Evolutionary conservation across 73 alveolate genomes (phyloP).

Genomic region (Paramecium tetraurelia): DNA sequence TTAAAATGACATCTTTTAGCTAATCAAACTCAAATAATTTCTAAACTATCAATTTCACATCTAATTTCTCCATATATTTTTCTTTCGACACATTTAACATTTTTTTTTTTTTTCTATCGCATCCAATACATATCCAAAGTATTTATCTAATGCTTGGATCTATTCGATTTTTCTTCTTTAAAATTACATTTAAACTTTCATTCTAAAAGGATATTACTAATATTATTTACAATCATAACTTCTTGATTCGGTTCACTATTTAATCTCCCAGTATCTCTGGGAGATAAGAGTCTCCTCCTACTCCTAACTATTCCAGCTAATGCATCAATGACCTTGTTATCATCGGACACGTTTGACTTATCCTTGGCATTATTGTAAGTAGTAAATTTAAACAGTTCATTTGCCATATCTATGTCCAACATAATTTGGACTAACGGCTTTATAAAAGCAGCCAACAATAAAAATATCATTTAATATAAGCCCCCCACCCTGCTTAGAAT

Average conservation of each 20-base stretch:
- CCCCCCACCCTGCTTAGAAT: neutral
- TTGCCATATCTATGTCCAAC: conserved; percentile 8
- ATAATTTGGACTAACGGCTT: neutral
- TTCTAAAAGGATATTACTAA: neutral
- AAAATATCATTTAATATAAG: neutral
- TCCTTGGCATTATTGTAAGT: neutral
- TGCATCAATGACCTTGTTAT: neutral
- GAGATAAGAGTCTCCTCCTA: neutral
- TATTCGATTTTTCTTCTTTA: neutral
- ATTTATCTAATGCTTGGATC: neutral
- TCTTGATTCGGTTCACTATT: neutral
- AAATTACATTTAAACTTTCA: neutral
- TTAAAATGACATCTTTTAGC: neutral
- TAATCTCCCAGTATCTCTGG: neutral
- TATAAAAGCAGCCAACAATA: neutral
- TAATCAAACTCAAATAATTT: neutral
- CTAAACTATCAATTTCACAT: neutral
- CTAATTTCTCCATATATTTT: neutral
- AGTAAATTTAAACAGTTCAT: neutral
- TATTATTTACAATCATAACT: neutral
- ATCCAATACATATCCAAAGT: neutral
- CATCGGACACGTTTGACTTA: neutral
- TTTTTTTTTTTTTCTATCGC: neutral
- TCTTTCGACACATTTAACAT: neutral
- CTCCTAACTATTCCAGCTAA: neutral